A percentile compares a stretch with the other conserved stretches of the same genome.
Evolutionary conservation across 257 asterid species (phyloP).

Genomic region (Ajuga chamaepitys): DNA sequence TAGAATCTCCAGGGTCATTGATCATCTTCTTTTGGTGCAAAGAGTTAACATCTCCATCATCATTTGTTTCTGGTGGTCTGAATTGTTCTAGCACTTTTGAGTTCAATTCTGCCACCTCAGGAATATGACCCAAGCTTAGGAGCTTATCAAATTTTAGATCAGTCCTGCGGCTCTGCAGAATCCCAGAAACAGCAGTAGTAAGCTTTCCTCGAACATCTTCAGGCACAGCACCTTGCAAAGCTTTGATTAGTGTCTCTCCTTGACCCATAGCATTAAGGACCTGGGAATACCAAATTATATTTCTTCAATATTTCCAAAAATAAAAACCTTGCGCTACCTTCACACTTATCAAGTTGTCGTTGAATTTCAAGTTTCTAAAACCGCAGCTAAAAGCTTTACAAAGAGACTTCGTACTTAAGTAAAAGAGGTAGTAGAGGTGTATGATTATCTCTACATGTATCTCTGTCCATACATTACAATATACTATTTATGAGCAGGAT

Average conservation of each 20-base stretch:
- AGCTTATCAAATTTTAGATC: slow-evolving; percentile 50
- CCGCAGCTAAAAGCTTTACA: background rate
- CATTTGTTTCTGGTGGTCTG: slow-evolving; percentile 18
- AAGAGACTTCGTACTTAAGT: background rate
- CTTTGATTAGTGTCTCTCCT: slow-evolving; percentile 81
- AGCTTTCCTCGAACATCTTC: slow-evolving; percentile 89
- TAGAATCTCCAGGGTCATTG: slow-evolving; percentile 28
- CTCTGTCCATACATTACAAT: background rate
- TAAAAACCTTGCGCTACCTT: background rate
- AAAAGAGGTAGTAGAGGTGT: background rate
- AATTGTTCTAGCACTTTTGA: slow-evolving; percentile 30
- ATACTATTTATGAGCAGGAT: background rate
- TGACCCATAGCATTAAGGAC: slow-evolving; percentile 78
- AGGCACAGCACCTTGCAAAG: slow-evolving; percentile 96
- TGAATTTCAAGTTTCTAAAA: slow-evolving; percentile 8
- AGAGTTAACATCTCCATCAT: slow-evolving; percentile 27
- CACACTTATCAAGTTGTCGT: background rate
- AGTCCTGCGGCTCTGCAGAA: slow-evolving; percentile 48
- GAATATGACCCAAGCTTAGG: slow-evolving; percentile 27
- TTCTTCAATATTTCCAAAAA: background rate
- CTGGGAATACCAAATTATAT: slow-evolving; percentile 33
- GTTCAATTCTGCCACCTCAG: slow-evolving; percentile 33
- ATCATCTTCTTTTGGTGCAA: slow-evolving; percentile 27
- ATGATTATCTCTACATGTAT: background rate
- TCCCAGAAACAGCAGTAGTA: slow-evolving; percentile 62